Conservation (phyloP, 2,329 filamentous ascomycete genomes). For the Rhexocercosporidium sp. region DNA sequence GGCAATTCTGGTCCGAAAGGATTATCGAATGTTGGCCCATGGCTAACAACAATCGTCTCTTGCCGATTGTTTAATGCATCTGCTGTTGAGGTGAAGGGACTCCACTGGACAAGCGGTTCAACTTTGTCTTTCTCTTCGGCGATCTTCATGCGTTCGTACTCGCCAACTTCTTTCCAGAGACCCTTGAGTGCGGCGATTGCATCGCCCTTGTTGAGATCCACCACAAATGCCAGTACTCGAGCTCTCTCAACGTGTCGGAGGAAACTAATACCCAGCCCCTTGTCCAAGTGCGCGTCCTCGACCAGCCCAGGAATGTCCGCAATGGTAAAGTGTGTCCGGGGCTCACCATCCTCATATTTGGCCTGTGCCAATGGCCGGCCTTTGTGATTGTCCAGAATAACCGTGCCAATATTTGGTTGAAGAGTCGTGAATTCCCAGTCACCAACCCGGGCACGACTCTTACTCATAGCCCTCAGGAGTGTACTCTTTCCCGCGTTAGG, state of each 20-base stretch:
- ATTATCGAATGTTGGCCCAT: slow-evolving; percentile 33
- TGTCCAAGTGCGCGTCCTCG: slow-evolving; percentile 89
- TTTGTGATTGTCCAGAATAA: slow-evolving; percentile 86
- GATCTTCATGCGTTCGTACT: slow-evolving; percentile 74
- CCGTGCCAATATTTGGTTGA: slow-evolving; percentile 93
- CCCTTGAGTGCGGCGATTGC: slow-evolving; percentile 78
- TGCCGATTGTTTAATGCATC: slow-evolving; percentile 37
- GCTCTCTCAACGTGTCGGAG: slow-evolving; percentile 94
- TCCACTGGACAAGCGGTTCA: slow-evolving; percentile 64
- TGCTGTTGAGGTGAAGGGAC: slow-evolving; percentile 53
- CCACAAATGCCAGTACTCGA: slow-evolving; percentile 88
- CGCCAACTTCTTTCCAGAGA: slow-evolving; percentile 87
- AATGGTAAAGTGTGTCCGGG: slow-evolving; percentile 84
- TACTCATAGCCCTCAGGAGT: slow-evolving; percentile 83
- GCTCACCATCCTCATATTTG: slow-evolving; percentile 53
- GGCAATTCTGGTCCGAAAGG: slow-evolving; percentile 35
- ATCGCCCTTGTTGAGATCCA: slow-evolving; percentile 82
- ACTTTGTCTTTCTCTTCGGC: slow-evolving; percentile 75
- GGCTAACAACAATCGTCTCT: slow-evolving; percentile 39
- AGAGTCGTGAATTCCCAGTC: slow-evolving; percentile 98
- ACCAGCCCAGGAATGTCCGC: slow-evolving; percentile 96
- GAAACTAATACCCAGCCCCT: slow-evolving; percentile 89
- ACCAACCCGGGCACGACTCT: slow-evolving; percentile 86
- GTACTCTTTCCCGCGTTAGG: slow-evolving; percentile 98
- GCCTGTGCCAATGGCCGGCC: slow-evolving; percentile 65